A percentile compares a stretch with the other conserved stretches of the same genome.
Evolutionary conservation across 1,284 basidiomycete genomes (phyloP).

Genomic region (Leccinum insolens): DNA sequence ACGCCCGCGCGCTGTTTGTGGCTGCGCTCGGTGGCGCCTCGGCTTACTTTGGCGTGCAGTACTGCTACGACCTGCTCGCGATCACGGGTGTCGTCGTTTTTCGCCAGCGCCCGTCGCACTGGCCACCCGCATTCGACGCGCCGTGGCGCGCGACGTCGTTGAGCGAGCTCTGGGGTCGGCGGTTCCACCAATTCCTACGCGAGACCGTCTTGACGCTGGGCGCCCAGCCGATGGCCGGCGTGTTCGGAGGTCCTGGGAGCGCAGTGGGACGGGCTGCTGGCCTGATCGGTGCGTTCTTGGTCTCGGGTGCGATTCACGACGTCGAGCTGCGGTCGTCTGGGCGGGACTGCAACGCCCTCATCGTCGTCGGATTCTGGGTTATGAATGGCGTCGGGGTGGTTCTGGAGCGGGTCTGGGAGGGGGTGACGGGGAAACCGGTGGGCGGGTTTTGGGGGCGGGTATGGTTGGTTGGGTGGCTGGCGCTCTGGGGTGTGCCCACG

Average conservation of each 20-base stretch:
- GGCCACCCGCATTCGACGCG: slow-evolving; percentile 44
- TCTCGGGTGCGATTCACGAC: slow-evolving; percentile 60
- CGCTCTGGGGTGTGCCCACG: slow-evolving; percentile 47
- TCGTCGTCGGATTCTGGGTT: slow-evolving; percentile 54
- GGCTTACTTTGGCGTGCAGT: slow-evolving; percentile 49
- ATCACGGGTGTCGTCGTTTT: slow-evolving; percentile 44
- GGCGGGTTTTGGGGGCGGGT: slow-evolving; percentile 47
- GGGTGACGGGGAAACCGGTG: slow-evolving; percentile 42
- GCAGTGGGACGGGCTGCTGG: slow-evolving; percentile 44
- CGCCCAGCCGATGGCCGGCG: slow-evolving; percentile 32
- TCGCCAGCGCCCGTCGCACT: slow-evolving; percentile 36
- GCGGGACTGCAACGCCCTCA: slow-evolving; percentile 45
- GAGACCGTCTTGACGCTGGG: slow-evolving; percentile 38
- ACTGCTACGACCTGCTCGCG: slow-evolving; percentile 44
- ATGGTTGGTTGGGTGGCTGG: slow-evolving; percentile 53
- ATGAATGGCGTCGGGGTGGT: slow-evolving; percentile 56
- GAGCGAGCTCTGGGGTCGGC: slow-evolving; percentile 44
- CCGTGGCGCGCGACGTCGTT: slow-evolving; percentile 45
- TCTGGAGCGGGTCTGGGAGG: slow-evolving; percentile 49
- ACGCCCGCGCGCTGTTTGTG: slow-evolving; percentile 41
- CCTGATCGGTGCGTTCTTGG: slow-evolving; percentile 55
- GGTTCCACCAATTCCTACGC: slow-evolving; percentile 48
- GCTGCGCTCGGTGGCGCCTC: slow-evolving; percentile 43
- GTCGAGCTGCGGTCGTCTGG: slow-evolving; percentile 59
- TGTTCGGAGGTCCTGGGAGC: slow-evolving; percentile 17